Conservation (phyloP, 1,284 basidiomycete genomes). For the Meripilus lineatus region DNA sequence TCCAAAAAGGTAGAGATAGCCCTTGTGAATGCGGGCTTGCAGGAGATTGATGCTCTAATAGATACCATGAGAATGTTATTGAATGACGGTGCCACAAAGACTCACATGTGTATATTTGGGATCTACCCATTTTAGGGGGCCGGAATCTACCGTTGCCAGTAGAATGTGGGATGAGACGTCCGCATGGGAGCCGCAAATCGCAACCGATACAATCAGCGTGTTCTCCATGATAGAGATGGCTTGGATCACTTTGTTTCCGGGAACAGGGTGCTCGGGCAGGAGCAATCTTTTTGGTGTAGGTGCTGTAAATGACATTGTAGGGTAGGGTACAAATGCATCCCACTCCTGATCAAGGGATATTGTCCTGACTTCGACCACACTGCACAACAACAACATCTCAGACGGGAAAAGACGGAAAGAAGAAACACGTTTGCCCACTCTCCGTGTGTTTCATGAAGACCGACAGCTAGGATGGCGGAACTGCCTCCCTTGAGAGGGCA, state of each 20-base stretch:
- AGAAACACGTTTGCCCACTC: constrained; percentile 19
- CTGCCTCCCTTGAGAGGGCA: constrained; percentile 21
- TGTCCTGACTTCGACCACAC: constrained; percentile 23
- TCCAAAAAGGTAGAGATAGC: constrained; percentile 25
- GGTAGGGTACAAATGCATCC: too few relatives aligned
- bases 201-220: constrained; percentile 31
- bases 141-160: constrained; percentile 29
- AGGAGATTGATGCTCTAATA: constrained; percentile 13
- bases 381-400: constrained; percentile 10
- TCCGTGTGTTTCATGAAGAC: constrained; percentile 19
- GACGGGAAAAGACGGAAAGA: neutral
- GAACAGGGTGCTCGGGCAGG: constrained; percentile 17
- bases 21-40: constrained; percentile 23
- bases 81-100: constrained; percentile 1
- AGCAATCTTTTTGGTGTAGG: too few relatives aligned
- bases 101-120: constrained; percentile 29
- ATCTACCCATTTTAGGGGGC: constrained; percentile 26
- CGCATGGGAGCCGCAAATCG: constrained; percentile 25
- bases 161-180: constrained; percentile 33
- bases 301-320: too few relatives aligned
- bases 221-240: constrained; percentile 23
- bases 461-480: constrained; percentile 28
- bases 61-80: neutral
- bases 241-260: constrained; percentile 21
- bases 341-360: constrained; percentile 20